A percentile compares a stretch with the other conserved stretches of the same genome.
Evolutionary conservation across 768 basidiomycete genomes (phyloP).

Genomic region (Scleroderma citrinum): DNA sequence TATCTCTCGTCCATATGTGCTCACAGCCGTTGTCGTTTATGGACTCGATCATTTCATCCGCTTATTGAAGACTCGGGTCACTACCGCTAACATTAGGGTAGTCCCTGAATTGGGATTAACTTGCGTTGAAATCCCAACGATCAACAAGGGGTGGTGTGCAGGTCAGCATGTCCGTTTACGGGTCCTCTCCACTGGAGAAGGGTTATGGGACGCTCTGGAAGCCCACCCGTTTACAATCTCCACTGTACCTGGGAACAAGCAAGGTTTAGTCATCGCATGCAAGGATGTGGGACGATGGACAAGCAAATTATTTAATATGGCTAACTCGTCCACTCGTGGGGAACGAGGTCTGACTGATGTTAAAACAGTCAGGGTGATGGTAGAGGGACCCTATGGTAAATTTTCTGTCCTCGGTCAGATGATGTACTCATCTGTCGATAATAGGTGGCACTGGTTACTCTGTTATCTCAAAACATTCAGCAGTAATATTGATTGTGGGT

Average conservation of each 20-base stretch:
- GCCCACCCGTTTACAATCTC: slow-evolving; percentile 41
- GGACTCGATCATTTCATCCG: slow-evolving; percentile 35
- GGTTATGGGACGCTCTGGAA: slow-evolving; percentile 27
- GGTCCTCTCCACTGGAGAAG: slow-evolving; percentile 26
- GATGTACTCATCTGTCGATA: too few relatives aligned
- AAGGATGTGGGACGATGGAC: slow-evolving; percentile 43
- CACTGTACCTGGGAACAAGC: slow-evolving; percentile 24
- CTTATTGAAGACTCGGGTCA: slow-evolving; percentile 34
- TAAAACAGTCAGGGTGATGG: slow-evolving; percentile 26
- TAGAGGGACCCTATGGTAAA: slow-evolving; percentile 46
- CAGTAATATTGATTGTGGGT: slow-evolving; percentile 62
- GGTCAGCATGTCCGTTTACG: slow-evolving; percentile 48
- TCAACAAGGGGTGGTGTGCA: slow-evolving; percentile 41
- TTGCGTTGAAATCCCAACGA: slow-evolving; percentile 30
- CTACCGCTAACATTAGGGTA: slow-evolving; percentile 32
- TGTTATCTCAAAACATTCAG: slow-evolving; percentile 57
- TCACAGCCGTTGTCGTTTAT: slow-evolving; percentile 22
- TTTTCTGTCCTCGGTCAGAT: neutral
- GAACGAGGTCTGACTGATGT: slow-evolving; percentile 11
- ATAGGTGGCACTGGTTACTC: too few relatives aligned
- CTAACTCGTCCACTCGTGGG: slow-evolving; percentile 20
- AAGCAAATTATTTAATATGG: slow-evolving; percentile 28
- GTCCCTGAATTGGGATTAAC: slow-evolving; percentile 36
- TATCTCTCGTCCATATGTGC: too few relatives aligned
- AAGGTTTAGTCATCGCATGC: slow-evolving; percentile 36